Evolutionary conservation across 768 basidiomycete genomes (phyloP).

Genomic region (Suillus ampliporus): DNA sequence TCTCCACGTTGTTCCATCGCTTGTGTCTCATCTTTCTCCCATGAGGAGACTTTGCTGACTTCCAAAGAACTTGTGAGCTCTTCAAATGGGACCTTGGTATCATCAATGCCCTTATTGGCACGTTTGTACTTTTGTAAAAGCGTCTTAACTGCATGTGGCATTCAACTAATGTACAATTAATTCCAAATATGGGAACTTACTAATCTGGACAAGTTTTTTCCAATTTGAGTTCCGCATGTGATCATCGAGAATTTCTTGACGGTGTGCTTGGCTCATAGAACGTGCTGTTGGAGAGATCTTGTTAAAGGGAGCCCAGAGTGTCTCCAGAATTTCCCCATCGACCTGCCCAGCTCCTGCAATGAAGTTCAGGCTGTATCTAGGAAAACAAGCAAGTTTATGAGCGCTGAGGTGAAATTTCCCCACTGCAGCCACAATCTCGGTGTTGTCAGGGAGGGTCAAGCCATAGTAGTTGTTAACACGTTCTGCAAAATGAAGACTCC

Average conservation of each 20-base stretch:
- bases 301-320: conserved; percentile 39
- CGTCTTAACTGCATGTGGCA: no score
- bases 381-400: no score
- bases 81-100: conserved; percentile 8
- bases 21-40: background rate
- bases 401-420: conserved; percentile 34
- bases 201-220: no score
- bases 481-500: conserved; percentile 21
- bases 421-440: conserved; percentile 25
- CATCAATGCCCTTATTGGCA: no score
- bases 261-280: no score
- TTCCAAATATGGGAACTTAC: no score
- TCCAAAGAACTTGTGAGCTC: conserved; percentile 8
- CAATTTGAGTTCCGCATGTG: no score
- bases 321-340: conserved; percentile 39
- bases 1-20: conserved; percentile 3
- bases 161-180: no score
- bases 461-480: conserved; percentile 1
- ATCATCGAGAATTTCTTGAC: no score
- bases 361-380: no score
- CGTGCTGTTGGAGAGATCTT: no score
- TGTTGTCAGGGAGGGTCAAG: background rate
- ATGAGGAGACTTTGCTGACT: background rate
- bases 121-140: no score
- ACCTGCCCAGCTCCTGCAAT: conserved; percentile 28